Base-by-base conservation (phyloP, 805 yeast species). In the Zygoascus flipseniorum region DNA sequence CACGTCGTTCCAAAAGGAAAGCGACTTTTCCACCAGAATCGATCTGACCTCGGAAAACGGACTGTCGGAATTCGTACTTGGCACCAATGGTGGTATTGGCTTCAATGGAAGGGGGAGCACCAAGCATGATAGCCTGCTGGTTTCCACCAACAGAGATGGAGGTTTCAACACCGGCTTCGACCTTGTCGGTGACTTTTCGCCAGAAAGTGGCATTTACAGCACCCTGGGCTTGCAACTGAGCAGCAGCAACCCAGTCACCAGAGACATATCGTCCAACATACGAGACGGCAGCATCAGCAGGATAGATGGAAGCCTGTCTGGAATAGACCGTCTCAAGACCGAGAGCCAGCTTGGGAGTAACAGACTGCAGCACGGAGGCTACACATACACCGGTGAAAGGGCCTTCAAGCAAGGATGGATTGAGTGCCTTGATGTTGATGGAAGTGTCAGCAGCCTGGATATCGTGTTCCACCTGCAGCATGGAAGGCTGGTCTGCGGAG, bases 381-480 rank as follows among this genome's bases (percentile, higher is more conserved):
- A 88, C 95, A 53, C 89, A 85, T 57, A 90, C 95, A 74, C 99
- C 99, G 54, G 88, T 77, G 73, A 89, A 86, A 32, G 80, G 78
- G 58, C 86, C 87, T 54, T 82, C 81, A 51, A 86, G 70, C 61
- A 86, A 69, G 46, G 87, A 82, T 56, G 99, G 98, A 76, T 93
- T 93, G 69, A 90, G 78, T 53, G 95, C 77, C 76, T 93, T 95
- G 68, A 93, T 76, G 77, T 90, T 90, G 68, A 90, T 70, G 50
- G 96, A 84, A 69, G 82, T 89, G 70, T 93, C 99, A 53, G 78
- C 72, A 56, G 92, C 97, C 72, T 86, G 92, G 75, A 81, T 85
- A 72, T 93, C 99, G 70, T 93, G 97, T 77, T 93, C 99, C 63
- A 92, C 76, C 75, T 93, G 98, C 58, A 86, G 78, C 95, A 92